phyloP scores from a whole-genome alignment of 2,329 filamentous ascomycete species.

The Cercospora sp. region DNA sequence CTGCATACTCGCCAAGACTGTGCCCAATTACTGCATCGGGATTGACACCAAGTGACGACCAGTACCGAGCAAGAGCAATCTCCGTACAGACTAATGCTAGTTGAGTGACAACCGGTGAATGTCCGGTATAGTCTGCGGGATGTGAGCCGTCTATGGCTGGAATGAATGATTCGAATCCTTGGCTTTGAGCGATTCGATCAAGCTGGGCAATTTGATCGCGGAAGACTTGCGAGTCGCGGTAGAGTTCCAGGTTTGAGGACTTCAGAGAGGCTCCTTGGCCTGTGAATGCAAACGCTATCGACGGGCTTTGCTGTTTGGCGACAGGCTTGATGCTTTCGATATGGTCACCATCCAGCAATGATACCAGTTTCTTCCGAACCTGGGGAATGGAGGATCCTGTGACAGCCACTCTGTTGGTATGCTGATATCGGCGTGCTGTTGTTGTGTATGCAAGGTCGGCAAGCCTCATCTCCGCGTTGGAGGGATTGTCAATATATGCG shows the following conservation, averaged over 20 bases:
- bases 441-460: slow-evolving; percentile 66
- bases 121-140: background rate
- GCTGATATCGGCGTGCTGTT: slow-evolving; percentile 58
- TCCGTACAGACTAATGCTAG: slow-evolving; percentile 45
- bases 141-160: slow-evolving; percentile 28
- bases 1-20: slow-evolving; percentile 46
- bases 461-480: slow-evolving; percentile 51
- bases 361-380: background rate
- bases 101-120: slow-evolving; percentile 37
- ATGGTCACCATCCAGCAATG: slow-evolving; percentile 18
- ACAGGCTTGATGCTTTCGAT: slow-evolving; percentile 23
- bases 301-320: slow-evolving; percentile 23
- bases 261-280: slow-evolving; percentile 41
- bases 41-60: slow-evolving; percentile 34
- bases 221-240: slow-evolving; percentile 35
- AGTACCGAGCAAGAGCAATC: slow-evolving; percentile 43
- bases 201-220: slow-evolving; percentile 36
- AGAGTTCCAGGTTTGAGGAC: slow-evolving; percentile 38
- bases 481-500: slow-evolving; percentile 51
- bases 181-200: slow-evolving; percentile 33
- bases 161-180: slow-evolving; percentile 40
- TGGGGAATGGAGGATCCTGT: background rate
- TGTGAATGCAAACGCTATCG: slow-evolving; percentile 44
- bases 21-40: slow-evolving; percentile 37
- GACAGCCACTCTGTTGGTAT: slow-evolving; percentile 49